Conservation (phyloP, 306 rosid genomes). For the Spatholobus suberectus region DNA sequence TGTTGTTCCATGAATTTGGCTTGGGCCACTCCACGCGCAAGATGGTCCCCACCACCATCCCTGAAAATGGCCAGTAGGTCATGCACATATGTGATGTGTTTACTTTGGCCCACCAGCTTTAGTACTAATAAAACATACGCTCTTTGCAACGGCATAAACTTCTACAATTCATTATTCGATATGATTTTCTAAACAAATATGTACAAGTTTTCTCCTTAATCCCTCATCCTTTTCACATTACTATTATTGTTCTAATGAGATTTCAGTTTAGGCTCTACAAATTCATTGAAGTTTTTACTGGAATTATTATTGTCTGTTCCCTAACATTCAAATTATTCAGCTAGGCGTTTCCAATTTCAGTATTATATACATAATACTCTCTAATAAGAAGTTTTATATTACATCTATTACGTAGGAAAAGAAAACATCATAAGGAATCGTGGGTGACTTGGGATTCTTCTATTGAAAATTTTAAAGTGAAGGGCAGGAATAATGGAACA, state of each 20-base stretch:
- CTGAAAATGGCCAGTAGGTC: slow-evolving; percentile 40
- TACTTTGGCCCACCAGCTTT: slow-evolving; percentile 14
- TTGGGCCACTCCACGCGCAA: slow-evolving; percentile 50
- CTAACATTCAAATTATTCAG: slow-evolving; percentile 6
- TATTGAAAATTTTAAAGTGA: slow-evolving; percentile 41
- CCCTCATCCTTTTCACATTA: slow-evolving; percentile 1
- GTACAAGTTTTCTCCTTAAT: slow-evolving; percentile 17
- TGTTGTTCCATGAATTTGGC: slow-evolving; percentile 39
- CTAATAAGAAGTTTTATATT: neutral
- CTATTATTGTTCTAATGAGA: slow-evolving; percentile 5
- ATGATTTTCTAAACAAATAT: neutral
- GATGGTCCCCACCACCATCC: slow-evolving; percentile 48
- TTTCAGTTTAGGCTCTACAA: neutral
- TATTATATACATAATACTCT: neutral
- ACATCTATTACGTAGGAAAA: slow-evolving; percentile 1
- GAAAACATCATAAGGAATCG: slow-evolving; percentile 34
- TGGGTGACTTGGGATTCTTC: slow-evolving; percentile 54
- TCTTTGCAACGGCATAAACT: slow-evolving; percentile 31
- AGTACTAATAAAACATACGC: slow-evolving; percentile 42
- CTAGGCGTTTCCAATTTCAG: neutral
- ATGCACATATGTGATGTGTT: slow-evolving; percentile 22
- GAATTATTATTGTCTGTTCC: neutral
- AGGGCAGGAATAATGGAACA: slow-evolving; percentile 65
- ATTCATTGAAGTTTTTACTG: slow-evolving; percentile 19
- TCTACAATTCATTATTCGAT: slow-evolving; percentile 26